Evolutionary conservation across 1,284 basidiomycete species (phyloP).

Genomic region (Microbotryum scabiosae): DNA sequence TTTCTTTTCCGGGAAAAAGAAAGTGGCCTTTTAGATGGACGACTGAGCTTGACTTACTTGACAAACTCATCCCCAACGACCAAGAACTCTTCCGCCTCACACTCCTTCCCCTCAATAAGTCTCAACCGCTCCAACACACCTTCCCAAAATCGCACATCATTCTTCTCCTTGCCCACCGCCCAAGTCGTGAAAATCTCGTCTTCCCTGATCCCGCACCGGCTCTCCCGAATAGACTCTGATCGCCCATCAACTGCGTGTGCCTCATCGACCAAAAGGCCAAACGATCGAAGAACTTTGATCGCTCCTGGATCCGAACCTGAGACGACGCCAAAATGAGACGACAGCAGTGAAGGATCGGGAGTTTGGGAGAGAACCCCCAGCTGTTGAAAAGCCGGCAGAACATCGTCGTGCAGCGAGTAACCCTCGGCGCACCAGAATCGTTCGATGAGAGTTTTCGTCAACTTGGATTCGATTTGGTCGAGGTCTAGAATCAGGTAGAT

Average conservation of each 20-base stretch:
- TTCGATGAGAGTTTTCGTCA: conserved; percentile 20
- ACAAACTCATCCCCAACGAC: conserved; percentile 24
- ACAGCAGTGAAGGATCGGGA: no score
- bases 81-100: conserved; percentile 9
- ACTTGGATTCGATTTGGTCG: neutral
- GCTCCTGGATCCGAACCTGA: conserved; percentile 29
- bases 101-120: neutral
- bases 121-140: conserved; percentile 12
- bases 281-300: conserved; percentile 19
- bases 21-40: neutral
- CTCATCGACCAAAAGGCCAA: conserved; percentile 10
- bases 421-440: conserved; percentile 29
- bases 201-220: neutral
- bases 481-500: conserved; percentile 7
- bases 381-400: conserved; percentile 11
- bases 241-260: neutral
- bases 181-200: conserved; percentile 24
- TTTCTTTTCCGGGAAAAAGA: neutral
- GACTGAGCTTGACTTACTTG: conserved; percentile 6
- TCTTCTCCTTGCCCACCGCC: conserved; percentile 18
- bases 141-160: conserved; percentile 11
- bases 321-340: conserved; percentile 13
- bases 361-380: neutral
- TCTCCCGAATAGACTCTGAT: neutral
- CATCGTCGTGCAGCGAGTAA: conserved; percentile 28